Evolutionary conservation across 257 asterid genomes (phyloP).

Genomic region (Pogostemon cablin): DNA sequence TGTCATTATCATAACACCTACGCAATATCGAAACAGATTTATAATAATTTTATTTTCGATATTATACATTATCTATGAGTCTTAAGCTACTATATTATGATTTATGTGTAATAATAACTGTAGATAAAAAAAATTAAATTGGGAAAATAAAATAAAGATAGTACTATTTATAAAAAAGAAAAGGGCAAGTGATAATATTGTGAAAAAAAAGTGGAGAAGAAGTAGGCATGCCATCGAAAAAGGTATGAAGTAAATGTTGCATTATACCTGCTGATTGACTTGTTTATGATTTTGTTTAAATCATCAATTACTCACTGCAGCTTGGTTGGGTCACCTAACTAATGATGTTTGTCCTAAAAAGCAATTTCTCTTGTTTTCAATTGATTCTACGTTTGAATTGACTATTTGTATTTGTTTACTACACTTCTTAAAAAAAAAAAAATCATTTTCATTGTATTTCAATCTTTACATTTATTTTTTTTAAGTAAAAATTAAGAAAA

Average conservation of each 20-base stretch:
- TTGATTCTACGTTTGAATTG: neutral
- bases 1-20: constrained; percentile 1
- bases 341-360: constrained; percentile 29
- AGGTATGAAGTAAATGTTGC: neutral
- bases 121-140: neutral
- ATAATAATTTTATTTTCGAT: neutral
- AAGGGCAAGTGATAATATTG: neutral
- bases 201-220: constrained; percentile 8
- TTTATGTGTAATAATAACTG: neutral
- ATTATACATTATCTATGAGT: neutral
- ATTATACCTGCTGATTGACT: constrained; percentile 30
- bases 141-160: neutral
- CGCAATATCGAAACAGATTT: neutral
- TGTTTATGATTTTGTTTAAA: constrained; percentile 8
- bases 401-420: too few relatives aligned
- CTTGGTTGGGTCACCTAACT: constrained; percentile 39
- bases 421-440: too few relatives aligned
- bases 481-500: too few relatives aligned
- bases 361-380: neutral
- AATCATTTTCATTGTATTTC: too few relatives aligned
- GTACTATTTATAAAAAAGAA: neutral
- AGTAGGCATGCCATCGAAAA: constrained; percentile 35
- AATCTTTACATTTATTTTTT: too few relatives aligned
- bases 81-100: neutral
- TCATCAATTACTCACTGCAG: constrained; percentile 11